These are phyloP conservation scores for Citrus sinensis DNA, from an alignment of 345 rosid species.

Conservation along the genomic window DVS_A1.0 CM039168.1:29623501-29624000, in stretches of 20 bases:
- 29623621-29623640: not conserved
- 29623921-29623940: not conserved
- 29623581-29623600: no score
- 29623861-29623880: not conserved
- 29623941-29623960: not conserved
- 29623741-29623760: not conserved
- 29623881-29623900: not conserved
- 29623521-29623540: constrained; percentile 95
- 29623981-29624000: not conserved
- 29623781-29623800: not conserved
- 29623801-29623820: not conserved
- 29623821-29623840: not conserved
- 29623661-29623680: not conserved
- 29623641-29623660: not conserved
- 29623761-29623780: not conserved
- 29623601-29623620: not conserved
- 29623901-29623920: no score
- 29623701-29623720: not conserved
- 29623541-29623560: constrained; percentile 98
- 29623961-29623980: not conserved
- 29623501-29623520: constrained; percentile 77
- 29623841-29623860: not conserved
- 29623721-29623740: not conserved
- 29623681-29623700: not conserved
- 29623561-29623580: not conserved